Evolutionary conservation across 2,329 filamentous ascomycete genomes (phyloP).

Genomic region (Trichoderma hamatum): DNA sequence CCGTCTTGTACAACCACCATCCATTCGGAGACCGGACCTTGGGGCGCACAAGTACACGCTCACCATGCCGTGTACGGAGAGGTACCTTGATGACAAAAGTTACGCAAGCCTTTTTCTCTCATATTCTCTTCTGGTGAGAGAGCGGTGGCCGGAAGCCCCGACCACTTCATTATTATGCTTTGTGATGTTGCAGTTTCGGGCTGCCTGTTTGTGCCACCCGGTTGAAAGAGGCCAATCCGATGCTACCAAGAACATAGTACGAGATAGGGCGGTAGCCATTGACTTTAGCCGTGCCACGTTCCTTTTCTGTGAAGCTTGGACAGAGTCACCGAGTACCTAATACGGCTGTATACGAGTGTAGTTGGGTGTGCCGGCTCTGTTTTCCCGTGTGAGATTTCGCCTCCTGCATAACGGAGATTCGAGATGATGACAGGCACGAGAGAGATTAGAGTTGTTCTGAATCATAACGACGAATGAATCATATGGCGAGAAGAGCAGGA

Average conservation of each 20-base stretch:
- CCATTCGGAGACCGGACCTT: background rate
- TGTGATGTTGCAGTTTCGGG: background rate
- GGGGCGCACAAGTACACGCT: background rate
- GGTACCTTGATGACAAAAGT: conserved; percentile 1
- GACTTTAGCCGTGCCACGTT: conserved; percentile 4
- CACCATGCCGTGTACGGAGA: background rate
- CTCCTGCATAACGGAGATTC: conserved; percentile 10
- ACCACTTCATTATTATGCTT: background rate
- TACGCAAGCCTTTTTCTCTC: background rate
- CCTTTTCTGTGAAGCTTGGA: background rate
- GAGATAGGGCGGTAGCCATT: background rate
- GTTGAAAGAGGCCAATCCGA: background rate
- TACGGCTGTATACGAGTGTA: background rate
- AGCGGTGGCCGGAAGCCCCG: conserved; percentile 3
- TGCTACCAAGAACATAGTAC: background rate
- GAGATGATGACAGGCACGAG: conserved; percentile 2
- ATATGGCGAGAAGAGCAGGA: background rate
- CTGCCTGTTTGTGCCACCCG: background rate
- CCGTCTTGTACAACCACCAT: background rate
- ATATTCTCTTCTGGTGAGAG: background rate
- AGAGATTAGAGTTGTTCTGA: conserved; percentile 13
- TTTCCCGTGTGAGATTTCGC: background rate
- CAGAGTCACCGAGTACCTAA: background rate
- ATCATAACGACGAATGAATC: background rate
- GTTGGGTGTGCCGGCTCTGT: background rate